These are phyloP conservation scores for Vaccinium corymbosum DNA, from an alignment of 148 eudicot species.

Conservation along the genomic window DNA sequence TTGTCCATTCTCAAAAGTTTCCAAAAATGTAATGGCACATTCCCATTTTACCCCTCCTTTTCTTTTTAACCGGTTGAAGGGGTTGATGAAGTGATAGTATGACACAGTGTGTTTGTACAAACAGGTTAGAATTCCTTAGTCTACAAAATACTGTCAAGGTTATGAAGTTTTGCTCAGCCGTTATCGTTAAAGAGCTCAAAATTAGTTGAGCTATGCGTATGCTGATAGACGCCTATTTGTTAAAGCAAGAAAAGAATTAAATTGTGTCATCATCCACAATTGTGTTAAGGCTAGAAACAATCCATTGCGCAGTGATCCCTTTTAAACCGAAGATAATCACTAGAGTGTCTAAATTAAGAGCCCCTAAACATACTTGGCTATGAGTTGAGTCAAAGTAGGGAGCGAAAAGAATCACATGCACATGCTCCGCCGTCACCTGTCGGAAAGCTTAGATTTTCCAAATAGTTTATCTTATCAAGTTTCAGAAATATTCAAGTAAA, in stretches of 20 bases:
- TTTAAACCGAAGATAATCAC: not conserved
- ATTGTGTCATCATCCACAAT: not conserved
- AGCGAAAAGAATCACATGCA: not conserved
- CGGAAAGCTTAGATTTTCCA: not conserved
- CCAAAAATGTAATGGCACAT: too few relatives aligned
- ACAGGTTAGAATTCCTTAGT: not conserved
- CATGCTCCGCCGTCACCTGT: slow-evolving; percentile 1
- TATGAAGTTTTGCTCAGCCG: not conserved
- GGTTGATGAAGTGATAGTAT: not conserved
- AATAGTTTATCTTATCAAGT: not conserved
- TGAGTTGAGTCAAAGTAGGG: not conserved
- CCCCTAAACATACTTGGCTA: not conserved
- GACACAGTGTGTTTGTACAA: not conserved
- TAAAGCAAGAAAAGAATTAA: not conserved
- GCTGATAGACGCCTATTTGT: too few relatives aligned
- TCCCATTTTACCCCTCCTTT: too few relatives aligned
- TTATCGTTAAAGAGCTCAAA: too few relatives aligned
- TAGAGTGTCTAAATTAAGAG: not conserved
- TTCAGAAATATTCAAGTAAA: not conserved
- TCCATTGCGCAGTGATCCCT: not conserved
- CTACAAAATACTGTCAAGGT: not conserved
- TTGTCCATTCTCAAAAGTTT: too few relatives aligned
- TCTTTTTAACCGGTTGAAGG: too few relatives aligned
- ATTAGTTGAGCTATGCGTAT: too few relatives aligned
- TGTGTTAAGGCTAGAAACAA: not conserved